phyloP scores from a whole-genome alignment of 169 alveolate species.

The Plasmodium coatneyi region DNA sequence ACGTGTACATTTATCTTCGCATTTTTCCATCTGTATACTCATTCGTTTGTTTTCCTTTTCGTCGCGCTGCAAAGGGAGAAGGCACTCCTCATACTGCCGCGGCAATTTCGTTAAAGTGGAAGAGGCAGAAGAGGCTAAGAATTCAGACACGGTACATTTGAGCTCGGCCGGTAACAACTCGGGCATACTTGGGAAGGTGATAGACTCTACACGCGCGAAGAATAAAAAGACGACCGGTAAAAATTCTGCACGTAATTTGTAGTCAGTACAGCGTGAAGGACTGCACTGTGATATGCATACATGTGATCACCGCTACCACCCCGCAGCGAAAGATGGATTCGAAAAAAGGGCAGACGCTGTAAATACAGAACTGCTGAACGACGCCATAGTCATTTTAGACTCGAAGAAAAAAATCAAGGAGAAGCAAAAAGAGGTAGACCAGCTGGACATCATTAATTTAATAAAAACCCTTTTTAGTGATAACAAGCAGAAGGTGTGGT shows the following conservation, averaged over 20 bases:
- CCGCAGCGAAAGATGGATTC: not conserved
- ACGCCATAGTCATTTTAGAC: constrained; percentile 46
- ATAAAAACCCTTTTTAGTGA: constrained; percentile 37
- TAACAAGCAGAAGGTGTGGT: constrained; percentile 19
- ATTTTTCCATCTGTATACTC: too few relatives aligned
- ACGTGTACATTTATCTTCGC: not conserved
- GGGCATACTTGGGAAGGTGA: constrained; percentile 2
- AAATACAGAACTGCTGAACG: constrained; percentile 14
- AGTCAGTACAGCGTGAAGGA: not conserved
- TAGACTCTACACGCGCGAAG: not conserved
- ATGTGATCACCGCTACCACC: not conserved
- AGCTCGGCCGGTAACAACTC: not conserved
- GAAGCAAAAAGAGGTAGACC: constrained; percentile 1
- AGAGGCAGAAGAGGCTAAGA: constrained; percentile 73
- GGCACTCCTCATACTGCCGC: constrained; percentile 86
- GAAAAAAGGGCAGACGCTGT: constrained; percentile 15
- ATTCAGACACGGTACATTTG: constrained; percentile 14
- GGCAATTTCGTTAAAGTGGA: constrained; percentile 86
- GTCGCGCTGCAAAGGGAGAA: constrained; percentile 68
- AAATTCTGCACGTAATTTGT: not conserved
- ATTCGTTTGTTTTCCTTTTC: not conserved
- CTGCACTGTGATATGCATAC: not conserved
- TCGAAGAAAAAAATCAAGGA: not conserved
- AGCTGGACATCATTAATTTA: constrained; percentile 24
- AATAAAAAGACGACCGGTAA: constrained; percentile 53